Evolutionary conservation across 1,139 yeast species (phyloP).

Genomic region (Arxiozyma bovina): DNA sequence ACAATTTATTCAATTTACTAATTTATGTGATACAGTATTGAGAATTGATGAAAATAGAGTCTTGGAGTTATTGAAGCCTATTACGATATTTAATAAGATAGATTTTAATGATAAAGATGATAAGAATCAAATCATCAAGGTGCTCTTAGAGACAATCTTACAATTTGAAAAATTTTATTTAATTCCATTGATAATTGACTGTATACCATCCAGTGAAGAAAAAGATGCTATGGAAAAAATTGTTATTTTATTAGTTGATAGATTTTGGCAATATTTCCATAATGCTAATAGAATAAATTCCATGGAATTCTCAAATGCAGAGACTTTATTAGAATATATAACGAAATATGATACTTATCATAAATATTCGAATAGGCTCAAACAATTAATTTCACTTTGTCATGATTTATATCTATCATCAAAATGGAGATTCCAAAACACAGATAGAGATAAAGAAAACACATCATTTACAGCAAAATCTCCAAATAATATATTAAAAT

Average conservation of each 20-base stretch:
- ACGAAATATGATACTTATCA: background rate
- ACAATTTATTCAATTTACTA: conserved; percentile 22
- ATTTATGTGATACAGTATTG: conserved; percentile 11
- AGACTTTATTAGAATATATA: conserved; percentile 31
- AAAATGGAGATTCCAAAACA: background rate
- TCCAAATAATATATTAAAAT: conserved; percentile 25
- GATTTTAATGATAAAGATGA: background rate
- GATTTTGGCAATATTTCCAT: conserved; percentile 50
- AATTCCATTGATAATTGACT: background rate
- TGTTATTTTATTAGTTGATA: conserved; percentile 26
- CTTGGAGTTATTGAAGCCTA: conserved; percentile 1
- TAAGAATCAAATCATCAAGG: background rate
- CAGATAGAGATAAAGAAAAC: background rate
- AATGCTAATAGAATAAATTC: conserved; percentile 44
- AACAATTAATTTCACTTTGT: background rate
- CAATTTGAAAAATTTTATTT: background rate
- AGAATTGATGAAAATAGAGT: conserved; percentile 1
- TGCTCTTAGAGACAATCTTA: background rate
- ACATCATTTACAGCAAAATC: background rate
- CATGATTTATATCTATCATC: background rate
- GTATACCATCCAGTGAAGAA: background rate
- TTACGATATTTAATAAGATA: conserved; percentile 4
- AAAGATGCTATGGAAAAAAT: background rate
- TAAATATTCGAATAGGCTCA: background rate
- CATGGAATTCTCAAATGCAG: conserved; percentile 37